Percentiles rank a stretch among this genome's conserved stretches.
Evolutionary conservation across 371 early-diverging fungal genomes (phyloP).

Genomic region (Umbelopsis sp.): DNA sequence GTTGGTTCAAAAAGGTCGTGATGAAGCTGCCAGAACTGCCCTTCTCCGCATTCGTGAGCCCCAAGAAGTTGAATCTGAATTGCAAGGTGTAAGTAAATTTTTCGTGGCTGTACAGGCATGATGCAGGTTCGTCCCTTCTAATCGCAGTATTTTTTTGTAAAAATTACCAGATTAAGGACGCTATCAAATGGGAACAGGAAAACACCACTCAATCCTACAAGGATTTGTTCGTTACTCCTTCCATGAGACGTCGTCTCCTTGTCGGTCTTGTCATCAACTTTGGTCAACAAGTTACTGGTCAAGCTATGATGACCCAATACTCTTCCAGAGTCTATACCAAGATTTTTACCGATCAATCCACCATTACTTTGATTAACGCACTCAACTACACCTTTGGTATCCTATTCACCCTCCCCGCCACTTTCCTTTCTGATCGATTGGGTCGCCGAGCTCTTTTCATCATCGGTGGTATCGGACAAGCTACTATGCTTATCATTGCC

Average conservation of each 20-base stretch:
- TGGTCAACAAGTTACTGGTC: conserved; percentile 39
- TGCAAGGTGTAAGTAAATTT: conserved; percentile 25
- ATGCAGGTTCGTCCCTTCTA: no score
- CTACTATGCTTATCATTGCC: conserved; percentile 28
- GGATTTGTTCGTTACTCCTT: conserved; percentile 27
- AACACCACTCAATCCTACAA: conserved; percentile 28
- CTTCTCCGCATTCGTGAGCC: conserved; percentile 29
- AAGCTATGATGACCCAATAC: conserved; percentile 39
- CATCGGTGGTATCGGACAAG: conserved; percentile 33
- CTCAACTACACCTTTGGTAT: conserved; percentile 37
- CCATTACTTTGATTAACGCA: conserved; percentile 33
- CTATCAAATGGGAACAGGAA: conserved; percentile 32
- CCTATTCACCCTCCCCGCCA: conserved; percentile 34
- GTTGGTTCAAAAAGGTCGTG: conserved; percentile 28
- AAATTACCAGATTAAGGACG: conserved; percentile 27
- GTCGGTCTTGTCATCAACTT: conserved; percentile 35
- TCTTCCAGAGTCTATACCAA: conserved; percentile 31
- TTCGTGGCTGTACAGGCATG: no score
- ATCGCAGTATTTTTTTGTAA: background rate
- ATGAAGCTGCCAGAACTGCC: conserved; percentile 27
- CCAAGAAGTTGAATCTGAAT: conserved; percentile 29
- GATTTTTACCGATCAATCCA: conserved; percentile 29
- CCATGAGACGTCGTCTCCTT: conserved; percentile 27
- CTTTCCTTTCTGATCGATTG: conserved; percentile 30
- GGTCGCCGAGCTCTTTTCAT: conserved; percentile 30